A percentile compares a stretch with the other conserved stretches of the same genome.
Conservation (phyloP, 2,329 filamentous ascomycete genomes). For the Alternaria conjuncta region DNA sequence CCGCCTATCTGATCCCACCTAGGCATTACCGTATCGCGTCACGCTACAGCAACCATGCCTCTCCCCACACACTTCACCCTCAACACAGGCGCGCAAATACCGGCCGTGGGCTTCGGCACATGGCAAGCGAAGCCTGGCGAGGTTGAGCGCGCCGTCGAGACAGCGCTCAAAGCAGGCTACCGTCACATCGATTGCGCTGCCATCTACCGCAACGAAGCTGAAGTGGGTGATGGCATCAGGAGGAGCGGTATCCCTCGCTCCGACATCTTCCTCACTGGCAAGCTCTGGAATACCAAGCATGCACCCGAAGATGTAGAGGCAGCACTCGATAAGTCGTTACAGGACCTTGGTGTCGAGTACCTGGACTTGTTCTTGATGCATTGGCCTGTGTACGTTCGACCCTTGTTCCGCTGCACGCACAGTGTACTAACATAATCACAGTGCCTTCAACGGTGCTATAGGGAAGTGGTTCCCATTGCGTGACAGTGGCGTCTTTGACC, state of each 20-base stretch:
- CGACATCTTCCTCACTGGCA: constrained; percentile 76
- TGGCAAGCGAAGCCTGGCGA: constrained; percentile 75
- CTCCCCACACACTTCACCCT: constrained; percentile 55
- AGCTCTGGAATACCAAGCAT: constrained; percentile 80
- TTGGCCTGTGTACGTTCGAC: constrained; percentile 56
- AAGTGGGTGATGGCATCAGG: constrained; percentile 74
- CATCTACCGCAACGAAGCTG: constrained; percentile 77
- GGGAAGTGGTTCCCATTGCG: constrained; percentile 41
- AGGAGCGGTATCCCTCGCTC: constrained; percentile 66
- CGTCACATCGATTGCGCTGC: constrained; percentile 76
- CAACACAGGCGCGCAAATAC: constrained; percentile 75
- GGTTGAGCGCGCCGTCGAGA: constrained; percentile 66
- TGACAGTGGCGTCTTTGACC: constrained; percentile 69
- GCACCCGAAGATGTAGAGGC: constrained; percentile 64
- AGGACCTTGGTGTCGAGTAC: constrained; percentile 67
- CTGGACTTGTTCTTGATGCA: constrained; percentile 73
- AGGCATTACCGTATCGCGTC: background rate
- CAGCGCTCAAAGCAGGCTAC: constrained; percentile 70
- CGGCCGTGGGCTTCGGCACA: constrained; percentile 75
- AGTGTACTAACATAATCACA: background rate
- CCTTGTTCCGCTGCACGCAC: background rate
- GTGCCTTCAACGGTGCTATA: constrained; percentile 33
- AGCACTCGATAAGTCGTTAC: constrained; percentile 65
- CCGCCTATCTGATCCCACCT: background rate
- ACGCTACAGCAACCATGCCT: constrained; percentile 18